A percentile compares a stretch with the other conserved stretches of the same genome.
Conservation (phyloP, 768 basidiomycete species). For the Mycena amicta region DNA sequence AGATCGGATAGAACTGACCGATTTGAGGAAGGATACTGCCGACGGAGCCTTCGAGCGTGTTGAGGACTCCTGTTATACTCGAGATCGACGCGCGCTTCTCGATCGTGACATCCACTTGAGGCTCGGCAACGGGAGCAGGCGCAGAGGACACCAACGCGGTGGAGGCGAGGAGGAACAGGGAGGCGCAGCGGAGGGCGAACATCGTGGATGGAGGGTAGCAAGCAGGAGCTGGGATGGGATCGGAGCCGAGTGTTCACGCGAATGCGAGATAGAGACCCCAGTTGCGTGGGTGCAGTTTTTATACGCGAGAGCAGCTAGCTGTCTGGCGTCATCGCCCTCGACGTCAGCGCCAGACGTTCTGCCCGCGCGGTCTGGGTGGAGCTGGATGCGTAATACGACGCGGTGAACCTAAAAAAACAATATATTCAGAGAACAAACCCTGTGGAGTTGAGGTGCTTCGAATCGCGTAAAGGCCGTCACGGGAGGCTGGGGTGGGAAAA, state of each 20-base stretch:
- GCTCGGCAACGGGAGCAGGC: background rate
- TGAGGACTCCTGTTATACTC: background rate
- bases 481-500: no score
- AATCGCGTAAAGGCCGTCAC: no score
- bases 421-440: no score
- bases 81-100: background rate
- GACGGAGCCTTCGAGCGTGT: background rate
- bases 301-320: background rate
- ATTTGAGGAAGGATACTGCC: background rate
- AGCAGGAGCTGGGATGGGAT: background rate
- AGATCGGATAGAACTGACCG: no score
- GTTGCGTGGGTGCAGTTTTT: no score
- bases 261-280: no score
- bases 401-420: no score
- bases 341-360: no score
- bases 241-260: background rate
- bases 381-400: no score
- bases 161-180: background rate
- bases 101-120: background rate
- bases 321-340: background rate
- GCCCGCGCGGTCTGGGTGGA: no score
- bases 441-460: no score
- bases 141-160: background rate
- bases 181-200: conserved; percentile 1
- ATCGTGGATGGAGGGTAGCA: background rate